Conservation (phyloP, 768 basidiomycete species). For the Peribolospora baueri region DNA sequence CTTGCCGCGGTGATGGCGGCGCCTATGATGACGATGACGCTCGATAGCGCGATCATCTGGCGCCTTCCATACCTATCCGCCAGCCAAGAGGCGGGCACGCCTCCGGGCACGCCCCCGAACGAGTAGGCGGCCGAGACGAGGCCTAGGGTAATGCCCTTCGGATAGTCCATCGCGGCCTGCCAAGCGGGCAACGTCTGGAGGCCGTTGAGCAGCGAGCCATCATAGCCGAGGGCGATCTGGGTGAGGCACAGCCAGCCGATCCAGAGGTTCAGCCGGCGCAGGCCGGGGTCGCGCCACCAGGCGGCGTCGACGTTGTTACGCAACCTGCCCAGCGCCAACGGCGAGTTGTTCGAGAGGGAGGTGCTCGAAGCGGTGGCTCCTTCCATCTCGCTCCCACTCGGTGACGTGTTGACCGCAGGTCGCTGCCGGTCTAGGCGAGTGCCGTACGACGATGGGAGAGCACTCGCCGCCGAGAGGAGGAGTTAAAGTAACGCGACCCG, state of each 20-base stretch:
- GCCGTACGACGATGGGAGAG: too few species aligned
- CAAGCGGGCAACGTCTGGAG: constrained; percentile 11
- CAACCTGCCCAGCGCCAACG: too few species aligned
- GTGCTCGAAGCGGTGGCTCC: too few species aligned
- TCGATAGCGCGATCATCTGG: background rate
- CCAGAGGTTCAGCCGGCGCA: too few species aligned
- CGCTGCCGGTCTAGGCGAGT: too few species aligned
- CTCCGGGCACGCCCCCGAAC: background rate
- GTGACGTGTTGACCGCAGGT: too few species aligned
- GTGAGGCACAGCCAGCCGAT: background rate
- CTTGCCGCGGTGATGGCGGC: background rate
- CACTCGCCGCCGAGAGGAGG: too few species aligned
- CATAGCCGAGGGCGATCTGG: background rate
- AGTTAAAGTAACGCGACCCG: too few species aligned
- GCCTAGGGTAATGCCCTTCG: constrained; percentile 9
- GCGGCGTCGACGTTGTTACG: too few species aligned
- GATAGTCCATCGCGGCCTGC: constrained; percentile 10
- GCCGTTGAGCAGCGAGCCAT: constrained; percentile 9
- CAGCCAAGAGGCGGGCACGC: background rate
- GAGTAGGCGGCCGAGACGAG: constrained; percentile 9
- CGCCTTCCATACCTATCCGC: background rate
- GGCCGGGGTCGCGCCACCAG: too few species aligned
- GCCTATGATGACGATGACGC: constrained; percentile 1
- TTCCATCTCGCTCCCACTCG: too few species aligned
- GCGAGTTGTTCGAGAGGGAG: too few species aligned